A percentile compares a stretch with the other conserved stretches of the same genome.
Conservation (phyloP, 495 filamentous ascomycete genomes). For the Tuber indicum region DNA sequence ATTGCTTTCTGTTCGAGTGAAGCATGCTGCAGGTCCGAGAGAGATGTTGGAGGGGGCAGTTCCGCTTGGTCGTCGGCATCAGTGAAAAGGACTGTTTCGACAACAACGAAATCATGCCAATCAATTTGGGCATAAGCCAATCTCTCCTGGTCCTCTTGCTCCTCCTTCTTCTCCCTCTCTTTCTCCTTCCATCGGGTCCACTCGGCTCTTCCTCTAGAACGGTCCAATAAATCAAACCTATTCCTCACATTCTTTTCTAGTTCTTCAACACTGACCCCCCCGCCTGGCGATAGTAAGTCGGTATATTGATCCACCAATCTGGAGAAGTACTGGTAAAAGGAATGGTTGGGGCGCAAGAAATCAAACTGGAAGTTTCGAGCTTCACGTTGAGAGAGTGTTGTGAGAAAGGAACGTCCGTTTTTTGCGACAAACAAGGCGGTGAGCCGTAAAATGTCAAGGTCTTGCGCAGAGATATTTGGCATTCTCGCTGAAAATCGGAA, state of each 20-base stretch:
- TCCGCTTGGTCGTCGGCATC: conserved; percentile 80
- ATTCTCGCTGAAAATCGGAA: conserved; percentile 94
- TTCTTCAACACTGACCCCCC: conserved; percentile 63
- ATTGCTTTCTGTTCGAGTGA: conserved; percentile 90
- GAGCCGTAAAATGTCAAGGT: conserved; percentile 84
- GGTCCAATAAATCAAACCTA: conserved; percentile 70
- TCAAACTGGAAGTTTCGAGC: conserved; percentile 92
- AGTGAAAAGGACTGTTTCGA: conserved; percentile 91
- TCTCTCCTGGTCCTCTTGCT: conserved; percentile 76
- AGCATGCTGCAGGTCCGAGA: conserved; percentile 84
- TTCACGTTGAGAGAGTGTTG: conserved; percentile 76
- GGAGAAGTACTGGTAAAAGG: conserved; percentile 88
- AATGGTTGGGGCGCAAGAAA: conserved; percentile 92
- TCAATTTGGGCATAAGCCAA: conserved; percentile 85
- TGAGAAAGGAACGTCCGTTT: conserved; percentile 86
- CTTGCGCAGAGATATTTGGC: conserved; percentile 92
- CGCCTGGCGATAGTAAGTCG: conserved; percentile 65
- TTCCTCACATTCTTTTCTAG: conserved; percentile 70
- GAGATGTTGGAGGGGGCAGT: conserved; percentile 79
- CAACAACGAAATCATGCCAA: conserved; percentile 96
- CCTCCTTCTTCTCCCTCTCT: conserved; percentile 83
- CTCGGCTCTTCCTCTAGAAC: conserved; percentile 76
- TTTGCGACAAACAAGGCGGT: conserved; percentile 88
- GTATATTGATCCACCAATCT: conserved; percentile 90
- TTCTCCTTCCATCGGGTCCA: conserved; percentile 78